phyloP scores from a whole-genome alignment of 2,329 filamentous ascomycete genomes.

The Chrysoporthe cubensis region DNA sequence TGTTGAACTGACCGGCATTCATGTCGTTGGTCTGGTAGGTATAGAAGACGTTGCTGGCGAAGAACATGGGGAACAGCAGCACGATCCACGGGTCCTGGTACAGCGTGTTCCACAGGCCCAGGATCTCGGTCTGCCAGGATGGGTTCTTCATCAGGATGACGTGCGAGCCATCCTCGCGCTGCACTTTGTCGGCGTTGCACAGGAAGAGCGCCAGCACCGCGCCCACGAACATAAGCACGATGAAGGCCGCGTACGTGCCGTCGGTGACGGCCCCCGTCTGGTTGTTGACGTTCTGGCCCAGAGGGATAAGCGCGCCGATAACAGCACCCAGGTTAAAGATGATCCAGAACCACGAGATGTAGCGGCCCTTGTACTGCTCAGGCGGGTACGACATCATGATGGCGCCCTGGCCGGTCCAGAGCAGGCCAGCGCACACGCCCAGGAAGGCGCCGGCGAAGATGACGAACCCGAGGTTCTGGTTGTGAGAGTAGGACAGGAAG shows the following conservation, averaged over 20 bases:
- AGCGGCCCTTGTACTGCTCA: slow-evolving; percentile 81
- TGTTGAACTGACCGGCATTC: slow-evolving; percentile 72
- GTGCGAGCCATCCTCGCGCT: slow-evolving; percentile 76
- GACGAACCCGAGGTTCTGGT: slow-evolving; percentile 68
- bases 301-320: slow-evolving; percentile 78
- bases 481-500: slow-evolving; percentile 74
- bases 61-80: slow-evolving; percentile 80
- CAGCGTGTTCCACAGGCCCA: slow-evolving; percentile 76
- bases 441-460: slow-evolving; percentile 77
- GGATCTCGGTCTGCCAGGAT: slow-evolving; percentile 78
- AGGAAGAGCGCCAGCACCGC: slow-evolving; percentile 71
- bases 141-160: slow-evolving; percentile 92
- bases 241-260: slow-evolving; percentile 87
- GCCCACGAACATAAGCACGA: slow-evolving; percentile 78
- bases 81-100: slow-evolving; percentile 72
- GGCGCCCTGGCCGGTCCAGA: slow-evolving; percentile 83
- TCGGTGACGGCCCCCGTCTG: slow-evolving; percentile 61
- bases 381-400: slow-evolving; percentile 90
- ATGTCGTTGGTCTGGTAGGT: slow-evolving; percentile 75
- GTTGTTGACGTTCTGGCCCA: slow-evolving; percentile 71
- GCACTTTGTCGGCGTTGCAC: slow-evolving; percentile 71
- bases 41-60: slow-evolving; percentile 80
- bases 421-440: slow-evolving; percentile 76
- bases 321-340: slow-evolving; percentile 94
- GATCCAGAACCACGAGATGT: slow-evolving; percentile 91